Conservation (phyloP, 495 filamentous ascomycete genomes). For the Daldinia vernicosa region DNA sequence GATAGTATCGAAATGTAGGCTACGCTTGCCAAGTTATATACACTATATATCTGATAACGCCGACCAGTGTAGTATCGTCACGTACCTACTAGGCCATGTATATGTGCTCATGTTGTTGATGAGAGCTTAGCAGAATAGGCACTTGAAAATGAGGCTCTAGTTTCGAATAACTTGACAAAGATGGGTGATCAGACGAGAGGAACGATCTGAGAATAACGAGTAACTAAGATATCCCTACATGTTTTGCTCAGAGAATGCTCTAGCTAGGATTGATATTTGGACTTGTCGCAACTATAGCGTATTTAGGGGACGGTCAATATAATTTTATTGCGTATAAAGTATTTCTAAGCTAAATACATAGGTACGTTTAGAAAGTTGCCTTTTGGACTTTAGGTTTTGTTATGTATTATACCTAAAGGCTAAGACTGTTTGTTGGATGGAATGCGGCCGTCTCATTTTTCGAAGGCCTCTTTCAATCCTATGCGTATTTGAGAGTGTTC, state of each 20-base stretch:
- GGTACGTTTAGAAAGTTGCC: neutral
- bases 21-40: too few relatives aligned
- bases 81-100: too few relatives aligned
- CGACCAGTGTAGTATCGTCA: too few relatives aligned
- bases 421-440: neutral
- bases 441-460: neutral
- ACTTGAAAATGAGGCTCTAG: neutral
- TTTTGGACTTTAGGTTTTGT: neutral
- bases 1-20: too few relatives aligned
- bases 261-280: too few relatives aligned
- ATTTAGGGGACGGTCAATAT: too few relatives aligned
- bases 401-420: neutral
- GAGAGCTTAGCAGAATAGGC: neutral
- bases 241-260: too few relatives aligned
- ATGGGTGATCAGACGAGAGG: neutral
- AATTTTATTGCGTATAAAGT: neutral
- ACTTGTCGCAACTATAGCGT: too few relatives aligned
- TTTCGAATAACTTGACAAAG: neutral
- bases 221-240: too few relatives aligned
- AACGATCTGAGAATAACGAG: too few relatives aligned
- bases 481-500: neutral
- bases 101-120: neutral
- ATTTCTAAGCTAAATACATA: too few relatives aligned
- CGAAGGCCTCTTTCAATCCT: neutral
- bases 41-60: too few relatives aligned